phyloP scores from a whole-genome alignment of 768 basidiomycete genomes.

The Leccinum truebloodii region DNA sequence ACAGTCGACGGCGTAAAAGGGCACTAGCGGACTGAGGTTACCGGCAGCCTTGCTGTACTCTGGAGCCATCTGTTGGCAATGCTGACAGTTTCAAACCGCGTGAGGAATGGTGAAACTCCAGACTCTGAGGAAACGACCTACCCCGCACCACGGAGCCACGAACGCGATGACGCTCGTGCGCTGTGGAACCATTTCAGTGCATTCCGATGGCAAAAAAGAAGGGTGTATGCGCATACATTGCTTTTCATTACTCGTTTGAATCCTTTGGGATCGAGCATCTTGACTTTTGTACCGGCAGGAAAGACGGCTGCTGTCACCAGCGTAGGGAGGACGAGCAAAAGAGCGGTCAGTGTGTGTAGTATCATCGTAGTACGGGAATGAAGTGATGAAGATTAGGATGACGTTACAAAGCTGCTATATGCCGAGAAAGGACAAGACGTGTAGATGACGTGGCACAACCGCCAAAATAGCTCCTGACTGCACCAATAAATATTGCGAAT shows the following conservation, averaged over 20 bases:
- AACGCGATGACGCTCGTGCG: conserved; percentile 82
- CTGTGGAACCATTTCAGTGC: conserved; percentile 37
- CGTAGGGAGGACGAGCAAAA: conserved; percentile 32
- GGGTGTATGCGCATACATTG: conserved; percentile 54
- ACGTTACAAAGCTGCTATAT: neutral
- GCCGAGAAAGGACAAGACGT: neutral
- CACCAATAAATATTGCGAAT: too few species aligned
- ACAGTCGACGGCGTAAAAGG: conserved; percentile 92
- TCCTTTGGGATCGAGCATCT: conserved; percentile 67
- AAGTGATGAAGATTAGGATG: neutral
- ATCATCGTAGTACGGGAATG: conserved; percentile 25
- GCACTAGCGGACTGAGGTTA: conserved; percentile 77
- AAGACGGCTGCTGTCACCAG: conserved; percentile 49
- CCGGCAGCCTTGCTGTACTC: conserved; percentile 83
- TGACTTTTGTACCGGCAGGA: conserved; percentile 59
- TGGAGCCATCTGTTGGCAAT: conserved; percentile 84
- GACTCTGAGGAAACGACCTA: conserved; percentile 40
- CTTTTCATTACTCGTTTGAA: conserved; percentile 74
- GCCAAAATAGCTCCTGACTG: conserved; percentile 6
- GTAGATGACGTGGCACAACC: conserved; percentile 17
- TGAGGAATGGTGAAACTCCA: neutral
- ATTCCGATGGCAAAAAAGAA: neutral
- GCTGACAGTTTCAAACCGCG: conserved; percentile 37
- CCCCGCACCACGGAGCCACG: conserved; percentile 94
- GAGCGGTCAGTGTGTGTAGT: conserved; percentile 15